Base-by-base conservation (phyloP, 1,284 basidiomycete species). In the Athelia sp. region DNA sequence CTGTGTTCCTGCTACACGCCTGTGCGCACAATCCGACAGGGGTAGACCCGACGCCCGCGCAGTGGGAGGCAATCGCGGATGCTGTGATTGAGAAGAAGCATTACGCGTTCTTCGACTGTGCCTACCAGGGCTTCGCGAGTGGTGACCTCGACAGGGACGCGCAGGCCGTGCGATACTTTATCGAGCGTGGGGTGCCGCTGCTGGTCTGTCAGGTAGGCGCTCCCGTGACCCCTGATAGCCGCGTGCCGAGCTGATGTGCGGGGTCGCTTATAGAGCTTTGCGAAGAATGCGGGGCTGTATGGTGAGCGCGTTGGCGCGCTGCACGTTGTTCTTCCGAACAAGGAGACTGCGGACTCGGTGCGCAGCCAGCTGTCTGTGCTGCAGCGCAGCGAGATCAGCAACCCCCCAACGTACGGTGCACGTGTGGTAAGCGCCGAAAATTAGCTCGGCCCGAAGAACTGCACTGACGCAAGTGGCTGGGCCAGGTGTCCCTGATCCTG, bases 11-110 rank as follows among this genome's bases (percentile, higher is more conserved):
- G 54, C 67, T 99, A 42, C 93, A 97, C 62, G 91, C 92, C 8
- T 95, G 94, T 65, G 96, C 96, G 36, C 95, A 96, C 67, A 95
- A 96, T 62, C 96, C 96, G 3, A 98, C 95, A 0, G 94, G 96
- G 2, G 92, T 97, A 8, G 96, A 99, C 69, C 91, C 95, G 26
- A 95, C 91, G 22, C 69, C 72, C 46, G 88, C 90, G 54, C 90
- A 99, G 65, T 99, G 96, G 96, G 74, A 81, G 56, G 67, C 79
- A 55, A 81, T 98, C 58, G 88, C 87, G 46, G 78, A 87, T 42
- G 73, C 87, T 47, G 85, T 98, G 65, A 64, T 85, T 42, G 69
- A 76, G 48, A 90, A 88, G 70, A 75, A 79, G 17, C 93, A 95
- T 67, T 95, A 84, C 67, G 89, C 88, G 43, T 95, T 97, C 73